Base-by-base conservation (phyloP, 371 early-diverging fungal species). In the Apophysomyces variabilis region DNA sequence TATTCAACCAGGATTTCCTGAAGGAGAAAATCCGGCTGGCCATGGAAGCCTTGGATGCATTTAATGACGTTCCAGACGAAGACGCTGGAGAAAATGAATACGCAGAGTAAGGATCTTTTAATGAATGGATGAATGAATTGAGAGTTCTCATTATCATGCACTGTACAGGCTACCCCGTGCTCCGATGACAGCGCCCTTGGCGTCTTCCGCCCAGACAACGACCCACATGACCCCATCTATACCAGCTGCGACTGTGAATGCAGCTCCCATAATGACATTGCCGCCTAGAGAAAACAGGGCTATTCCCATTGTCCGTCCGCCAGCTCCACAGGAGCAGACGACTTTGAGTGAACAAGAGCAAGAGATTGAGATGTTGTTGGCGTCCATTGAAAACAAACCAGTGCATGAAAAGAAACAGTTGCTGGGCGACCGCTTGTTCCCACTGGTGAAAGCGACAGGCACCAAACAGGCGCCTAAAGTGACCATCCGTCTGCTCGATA, bases 1-100 rank as follows among this genome's bases (percentile, higher is more conserved):
- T 78, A n/a, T 83, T 83, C 35, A 83, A 83, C 56, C 67, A 70
- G 14, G 65, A 68, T 13, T 78, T 75, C 58, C 47, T 83, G 43
- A 69, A 69, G 60, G 68, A 70, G 41, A 80, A 76, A 57, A 75
- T 83, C 41, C 41, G 69, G 13, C 70, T 75, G 50, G 83, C 83
- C 14, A 71, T 73, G 37, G 70, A 70, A 32, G 79, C 80, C 7
- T 61, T 83, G 50, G 78, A 77, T 38, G 54, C 69, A 21, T 78
- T 74, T 65, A 68, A 73, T 35, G 72, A 71, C 8, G 80, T 75
- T 36, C 65, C 66, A 4, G 72, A 69, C 6, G 66, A 73, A 26
- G 61, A 63, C 12, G 50, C 63, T 12, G 37, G 57, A 46, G 46
- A 46, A 4, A 36, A 45, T 38, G 39, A 62, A 36, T 50, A 32